phyloP scores from a whole-genome alignment of 1,139 yeast species.

The Insectozyma bohioensis region DNA sequence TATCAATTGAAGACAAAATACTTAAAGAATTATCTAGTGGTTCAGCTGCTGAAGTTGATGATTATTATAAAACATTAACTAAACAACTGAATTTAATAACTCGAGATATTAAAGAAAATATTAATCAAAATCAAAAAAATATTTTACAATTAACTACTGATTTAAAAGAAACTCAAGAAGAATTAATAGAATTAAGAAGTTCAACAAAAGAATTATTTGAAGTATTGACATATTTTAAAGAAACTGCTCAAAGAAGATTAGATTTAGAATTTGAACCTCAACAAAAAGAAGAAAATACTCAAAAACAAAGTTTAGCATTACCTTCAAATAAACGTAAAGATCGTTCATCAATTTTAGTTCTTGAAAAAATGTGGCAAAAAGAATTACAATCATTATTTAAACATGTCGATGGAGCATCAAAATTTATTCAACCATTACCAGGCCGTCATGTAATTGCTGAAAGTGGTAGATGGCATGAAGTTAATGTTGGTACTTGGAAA shows the following conservation, averaged over 20 bases:
- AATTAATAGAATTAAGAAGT: constrained; percentile 59
- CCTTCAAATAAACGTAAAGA: constrained; percentile 37
- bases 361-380: constrained; percentile 79
- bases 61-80: constrained; percentile 59
- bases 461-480: constrained; percentile 83
- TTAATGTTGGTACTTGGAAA: constrained; percentile 86
- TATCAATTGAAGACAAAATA: constrained; percentile 37
- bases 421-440: constrained; percentile 70
- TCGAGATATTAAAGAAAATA: constrained; percentile 63
- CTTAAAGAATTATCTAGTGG: constrained; percentile 59
- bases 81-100: constrained; percentile 54
- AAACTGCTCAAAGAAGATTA: constrained; percentile 63
- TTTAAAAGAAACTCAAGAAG: constrained; percentile 61
- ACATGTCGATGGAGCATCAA: constrained; percentile 90
- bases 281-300: constrained; percentile 8
- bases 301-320: constrained; percentile 6
- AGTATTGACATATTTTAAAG: constrained; percentile 64
- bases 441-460: constrained; percentile 83
- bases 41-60: constrained; percentile 71
- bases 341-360: constrained; percentile 66
- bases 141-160: constrained; percentile 69
- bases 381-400: constrained; percentile 72
- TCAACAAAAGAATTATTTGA: constrained; percentile 62
- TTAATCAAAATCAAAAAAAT: constrained; percentile 72
- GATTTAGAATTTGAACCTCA: constrained; percentile 37